Evolutionary conservation across 1,284 basidiomycete genomes (phyloP), one percentile per base, ranked within the genome.

Genomic region (Puccinia polysora): DNA sequence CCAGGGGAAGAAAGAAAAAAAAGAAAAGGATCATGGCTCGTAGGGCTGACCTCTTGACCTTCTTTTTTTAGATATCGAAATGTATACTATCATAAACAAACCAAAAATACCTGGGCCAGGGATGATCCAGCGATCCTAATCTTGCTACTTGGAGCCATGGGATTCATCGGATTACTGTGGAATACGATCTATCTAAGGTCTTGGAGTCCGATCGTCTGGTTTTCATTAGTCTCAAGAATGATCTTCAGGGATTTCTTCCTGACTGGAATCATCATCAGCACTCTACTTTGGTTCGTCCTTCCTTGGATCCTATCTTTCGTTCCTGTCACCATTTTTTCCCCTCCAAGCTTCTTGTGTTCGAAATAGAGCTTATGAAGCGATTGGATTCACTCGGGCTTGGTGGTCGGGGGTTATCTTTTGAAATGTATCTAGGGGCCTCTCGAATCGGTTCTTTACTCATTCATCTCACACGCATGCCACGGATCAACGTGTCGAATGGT

Each of bases 101-200:
- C 93, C n/a, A 96, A 96, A 84, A 96, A 97, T 80, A 90, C 89
- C 4, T 96, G 93, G 92, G 91, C 92, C 28, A 84, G 93, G 79
- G 93, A 97, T 80, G 92, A 96, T 79, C 93, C 93, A 20, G 92
- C 93, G 14, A 92, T 95, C 76, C 83, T 95, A 43, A 84, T 95
- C 53, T 84, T 96, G 60, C 87, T 95, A 65, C 84, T 86, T 36
- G 88, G 85, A 49, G 40, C 38, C 23, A 67, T 71, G 2, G 20
- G 78, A 89, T 90, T 87, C 1, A 85, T 90, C 23, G 89, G 89
- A 3, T 80, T 89, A 55, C 86, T 86, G 10, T 96, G 92, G 92
- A 87, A 88, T 0, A 79, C 91, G n/a, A 85, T 91, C 58, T 93
- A 94, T 80, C 86, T 85, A 0, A 86, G 85, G 77, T 81, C 84